Percentiles rank a stretch among this genome's conserved stretches.
Evolutionary conservation across 352 stramenopile genomes (phyloP).

Genomic region (Phytophthora kernoviae): DNA sequence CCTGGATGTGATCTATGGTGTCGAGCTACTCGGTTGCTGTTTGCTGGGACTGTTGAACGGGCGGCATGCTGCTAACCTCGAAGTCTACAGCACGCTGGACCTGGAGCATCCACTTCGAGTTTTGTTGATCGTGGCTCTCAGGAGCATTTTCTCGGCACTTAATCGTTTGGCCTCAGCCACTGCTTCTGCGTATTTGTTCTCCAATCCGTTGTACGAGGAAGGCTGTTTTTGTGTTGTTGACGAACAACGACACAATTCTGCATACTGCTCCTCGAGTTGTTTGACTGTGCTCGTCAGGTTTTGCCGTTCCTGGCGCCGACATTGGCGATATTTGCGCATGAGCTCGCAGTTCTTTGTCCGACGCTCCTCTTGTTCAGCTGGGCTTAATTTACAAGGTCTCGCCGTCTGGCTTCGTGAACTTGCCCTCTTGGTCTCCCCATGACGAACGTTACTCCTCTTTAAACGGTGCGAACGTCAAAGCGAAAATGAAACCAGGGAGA

Average conservation of each 20-base stretch:
- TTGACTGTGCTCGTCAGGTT: slow-evolving; percentile 28
- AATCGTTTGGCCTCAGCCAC: slow-evolving; percentile 28
- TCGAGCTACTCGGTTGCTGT: not conserved
- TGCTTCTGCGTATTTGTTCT: no score
- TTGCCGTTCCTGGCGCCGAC: slow-evolving; percentile 34
- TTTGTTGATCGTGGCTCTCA: slow-evolving; percentile 30
- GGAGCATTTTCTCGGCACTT: slow-evolving; percentile 42
- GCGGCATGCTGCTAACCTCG: slow-evolving; percentile 3
- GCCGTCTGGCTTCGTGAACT: no score
- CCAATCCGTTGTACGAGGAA: no score
- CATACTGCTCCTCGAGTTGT: slow-evolving; percentile 41
- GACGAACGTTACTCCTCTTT: no score
- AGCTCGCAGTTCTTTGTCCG: slow-evolving; percentile 35
- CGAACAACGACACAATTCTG: slow-evolving; percentile 28
- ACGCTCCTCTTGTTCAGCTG: slow-evolving; percentile 12
- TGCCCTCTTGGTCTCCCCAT: no score
- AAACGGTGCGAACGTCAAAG: no score
- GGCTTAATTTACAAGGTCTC: not conserved
- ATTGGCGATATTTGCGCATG: slow-evolving; percentile 39
- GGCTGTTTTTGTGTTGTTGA: no score
- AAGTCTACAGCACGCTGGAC: slow-evolving; percentile 39
- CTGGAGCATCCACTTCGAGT: slow-evolving; percentile 28
- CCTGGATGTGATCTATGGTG: slow-evolving; percentile 22
- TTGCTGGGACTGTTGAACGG: not conserved
- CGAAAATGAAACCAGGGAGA: no score